Evolutionary conservation across 805 yeast species (phyloP), one percentile per base, ranked within the genome.

Genomic region (Saccharomycopsis malanga): DNA sequence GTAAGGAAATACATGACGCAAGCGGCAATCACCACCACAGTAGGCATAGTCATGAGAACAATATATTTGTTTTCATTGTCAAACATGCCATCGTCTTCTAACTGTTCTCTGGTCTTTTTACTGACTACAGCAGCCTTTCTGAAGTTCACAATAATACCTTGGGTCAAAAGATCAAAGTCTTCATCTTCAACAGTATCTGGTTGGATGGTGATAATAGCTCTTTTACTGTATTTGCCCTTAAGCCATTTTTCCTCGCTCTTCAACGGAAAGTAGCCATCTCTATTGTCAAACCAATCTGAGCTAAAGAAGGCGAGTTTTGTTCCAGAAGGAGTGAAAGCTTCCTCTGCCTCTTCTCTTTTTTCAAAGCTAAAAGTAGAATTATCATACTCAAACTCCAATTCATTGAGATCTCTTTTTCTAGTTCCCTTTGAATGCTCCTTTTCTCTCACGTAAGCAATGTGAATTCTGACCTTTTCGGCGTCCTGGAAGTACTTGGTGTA

Each of bases 131-230:
- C 55, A 29, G 72, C 71, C 54, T 57, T 53, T 54, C 70, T 53
- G 56, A 66, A 56, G 34, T 56, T 60, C 40, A 84, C 77, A 37
- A 71, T 59, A 3, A 83, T 74, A 20, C 80, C 79, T 54, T 75
- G 69, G 39, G 68, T 60, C 53, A 76, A 53, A 12, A 76, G 66
- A 52, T 77, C 70, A 58, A 83, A 83, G 2, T 81, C 89, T 2
- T 80, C 86, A 60, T 81, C 87, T 2, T 69, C 57, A 17, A 81
- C 69, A 39, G 68, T 68, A 46, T 78, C 82, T 1, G 94, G 91
- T 63, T 88, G 96, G 41, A 87, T 72, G 2, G 89, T 70, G 36
- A 87, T 64, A 42, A 81, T 68, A 10, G 84, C 79, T 52, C 73
- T 72, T 57, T 74, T 76, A 49, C 68, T 66, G 55, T 70, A 74